These are phyloP conservation scores for Nidularia pulvinata DNA, from an alignment of 768 basidiomycete species.

Conservation along the genomic window DNA sequence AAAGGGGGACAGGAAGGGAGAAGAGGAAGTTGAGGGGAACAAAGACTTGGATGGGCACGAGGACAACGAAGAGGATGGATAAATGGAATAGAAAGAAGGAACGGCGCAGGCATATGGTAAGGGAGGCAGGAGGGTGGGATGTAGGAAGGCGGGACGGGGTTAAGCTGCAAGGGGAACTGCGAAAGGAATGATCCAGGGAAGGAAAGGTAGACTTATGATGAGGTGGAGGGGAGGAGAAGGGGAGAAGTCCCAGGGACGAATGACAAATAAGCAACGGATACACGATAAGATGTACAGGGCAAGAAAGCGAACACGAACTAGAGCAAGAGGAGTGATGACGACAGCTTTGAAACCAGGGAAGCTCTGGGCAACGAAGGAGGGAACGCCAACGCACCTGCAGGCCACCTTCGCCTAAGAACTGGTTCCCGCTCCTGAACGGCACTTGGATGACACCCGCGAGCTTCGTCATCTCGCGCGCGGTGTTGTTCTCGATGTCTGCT, in stretches of 20 bases:
- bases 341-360: no score
- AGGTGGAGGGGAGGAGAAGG: no score
- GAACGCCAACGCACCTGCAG: slow-evolving; percentile 57
- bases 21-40: background rate
- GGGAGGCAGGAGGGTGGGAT: background rate
- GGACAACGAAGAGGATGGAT: no score
- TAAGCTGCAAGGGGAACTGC: no score
- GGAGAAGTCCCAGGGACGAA: no score
- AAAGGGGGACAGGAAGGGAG: background rate
- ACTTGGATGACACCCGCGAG: slow-evolving; percentile 97
- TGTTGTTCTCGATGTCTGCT: slow-evolving; percentile 92
- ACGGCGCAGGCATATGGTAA: background rate
- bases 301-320: slow-evolving; percentile 2
- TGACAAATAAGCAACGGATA: background rate
- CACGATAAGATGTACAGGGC: background rate
- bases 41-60: no score
- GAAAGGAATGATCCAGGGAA: no score
- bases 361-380: no score
- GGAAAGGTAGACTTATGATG: no score
- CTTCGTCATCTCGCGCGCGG: slow-evolving; percentile 90
- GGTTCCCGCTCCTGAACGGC: slow-evolving; percentile 93
- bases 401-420: slow-evolving; percentile 98
- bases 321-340: no score
- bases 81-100: background rate
- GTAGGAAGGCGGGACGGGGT: no score